Conservation (phyloP, 768 basidiomycete genomes). For the Daedaleopsis sinensis region DNA sequence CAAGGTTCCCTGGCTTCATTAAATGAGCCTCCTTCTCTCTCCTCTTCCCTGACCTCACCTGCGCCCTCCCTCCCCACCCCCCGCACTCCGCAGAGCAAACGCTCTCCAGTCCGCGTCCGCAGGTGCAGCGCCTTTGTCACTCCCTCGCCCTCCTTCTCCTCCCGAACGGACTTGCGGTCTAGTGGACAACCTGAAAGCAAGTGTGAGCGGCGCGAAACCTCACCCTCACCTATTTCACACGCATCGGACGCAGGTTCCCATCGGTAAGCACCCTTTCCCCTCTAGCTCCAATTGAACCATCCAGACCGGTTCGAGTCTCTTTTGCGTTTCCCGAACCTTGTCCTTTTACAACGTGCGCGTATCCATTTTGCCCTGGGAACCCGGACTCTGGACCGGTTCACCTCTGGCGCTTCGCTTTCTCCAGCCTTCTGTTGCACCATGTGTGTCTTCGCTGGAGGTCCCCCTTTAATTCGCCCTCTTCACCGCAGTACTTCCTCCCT, state of each 20-base stretch:
- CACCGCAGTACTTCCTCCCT: constrained; percentile 18
- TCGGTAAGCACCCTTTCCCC: constrained; percentile 23
- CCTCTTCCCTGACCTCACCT: constrained; percentile 26
- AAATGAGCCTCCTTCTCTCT: constrained; percentile 24
- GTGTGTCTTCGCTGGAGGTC: constrained; percentile 12
- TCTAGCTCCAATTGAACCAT: constrained; percentile 6
- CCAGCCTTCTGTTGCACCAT: constrained; percentile 14
- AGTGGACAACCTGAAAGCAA: constrained; percentile 5
- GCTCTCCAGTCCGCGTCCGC: constrained; percentile 8
- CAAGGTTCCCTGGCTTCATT: constrained; percentile 24
- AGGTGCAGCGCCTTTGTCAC: constrained; percentile 16
- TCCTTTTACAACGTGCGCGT: constrained; percentile 17
- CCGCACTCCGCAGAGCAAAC: constrained; percentile 22
- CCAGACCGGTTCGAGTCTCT: constrained; percentile 23
- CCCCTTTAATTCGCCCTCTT: constrained; percentile 20
- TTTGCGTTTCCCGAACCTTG: constrained; percentile 18
- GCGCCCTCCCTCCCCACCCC: constrained; percentile 18
- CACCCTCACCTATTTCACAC: constrained; percentile 26
- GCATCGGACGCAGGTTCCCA: constrained; percentile 13
- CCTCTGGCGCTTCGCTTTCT: constrained; percentile 5
- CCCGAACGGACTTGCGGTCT: constrained; percentile 18
- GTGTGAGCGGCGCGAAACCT: constrained; percentile 24
- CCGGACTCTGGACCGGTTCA: constrained; percentile 22
- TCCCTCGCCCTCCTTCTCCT: constrained; percentile 20
- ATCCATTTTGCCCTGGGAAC: constrained; percentile 15